Conservation (phyloP, 176 grass and related monocot species). For the Rhynchospora breviuscula region DNA sequence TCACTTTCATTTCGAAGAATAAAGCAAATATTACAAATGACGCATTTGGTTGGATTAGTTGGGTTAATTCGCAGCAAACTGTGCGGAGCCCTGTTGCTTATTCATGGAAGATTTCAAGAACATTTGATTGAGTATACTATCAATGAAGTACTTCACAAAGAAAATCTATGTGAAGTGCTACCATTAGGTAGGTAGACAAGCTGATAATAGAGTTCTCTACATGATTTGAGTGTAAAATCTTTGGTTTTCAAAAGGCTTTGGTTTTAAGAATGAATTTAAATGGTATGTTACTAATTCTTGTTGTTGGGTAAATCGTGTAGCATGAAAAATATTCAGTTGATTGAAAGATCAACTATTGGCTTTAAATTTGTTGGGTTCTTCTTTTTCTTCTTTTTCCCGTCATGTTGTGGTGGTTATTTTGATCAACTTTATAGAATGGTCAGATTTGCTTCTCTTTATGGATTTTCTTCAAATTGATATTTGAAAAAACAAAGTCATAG, state of each 20-base stretch:
- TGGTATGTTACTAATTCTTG: constrained; percentile 16
- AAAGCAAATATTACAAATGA: constrained; percentile 7
- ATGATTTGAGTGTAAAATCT: constrained; percentile 16
- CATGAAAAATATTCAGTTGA: constrained; percentile 28
- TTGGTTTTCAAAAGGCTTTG: neutral
- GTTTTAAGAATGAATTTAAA: constrained; percentile 19
- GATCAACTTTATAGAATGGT: neutral
- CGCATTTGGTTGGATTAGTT: constrained; percentile 81
- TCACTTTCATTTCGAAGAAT: constrained; percentile 53
- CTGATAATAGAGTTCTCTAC: constrained; percentile 30
- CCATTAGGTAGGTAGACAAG: constrained; percentile 9
- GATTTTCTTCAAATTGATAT: neutral
- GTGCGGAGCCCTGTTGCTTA: constrained; percentile 60
- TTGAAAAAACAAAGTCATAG: neutral
- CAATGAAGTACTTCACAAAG: constrained; percentile 49
- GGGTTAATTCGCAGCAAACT: constrained; percentile 46
- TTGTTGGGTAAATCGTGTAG: neutral
- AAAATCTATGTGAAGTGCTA: constrained; percentile 65
- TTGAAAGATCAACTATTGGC: neutral
- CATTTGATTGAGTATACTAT: neutral
- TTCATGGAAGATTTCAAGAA: constrained; percentile 67
- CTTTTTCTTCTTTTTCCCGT: neutral
- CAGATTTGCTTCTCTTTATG: neutral
- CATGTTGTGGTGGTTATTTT: neutral
- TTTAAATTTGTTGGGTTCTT: neutral